phyloP scores from a whole-genome alignment of 805 yeast species.

The Kodamaea hsintzibuensis region DNA sequence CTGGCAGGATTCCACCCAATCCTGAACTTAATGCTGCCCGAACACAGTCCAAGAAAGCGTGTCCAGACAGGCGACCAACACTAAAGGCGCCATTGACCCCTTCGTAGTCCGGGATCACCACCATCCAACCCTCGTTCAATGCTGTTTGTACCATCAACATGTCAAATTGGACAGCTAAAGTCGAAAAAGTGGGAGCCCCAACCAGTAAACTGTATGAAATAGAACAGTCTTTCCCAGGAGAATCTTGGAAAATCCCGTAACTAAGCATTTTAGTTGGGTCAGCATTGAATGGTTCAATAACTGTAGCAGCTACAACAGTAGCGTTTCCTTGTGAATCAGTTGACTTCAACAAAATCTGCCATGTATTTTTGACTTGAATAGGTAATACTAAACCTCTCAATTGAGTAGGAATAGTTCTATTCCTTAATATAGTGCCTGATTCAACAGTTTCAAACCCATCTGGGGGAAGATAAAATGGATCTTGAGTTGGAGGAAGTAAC shows the following conservation, averaged over 20 bases:
- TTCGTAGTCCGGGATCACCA: slow-evolving; percentile 34
- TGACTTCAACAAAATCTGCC: slow-evolving; percentile 6
- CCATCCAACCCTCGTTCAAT: slow-evolving; percentile 30
- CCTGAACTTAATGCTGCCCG: slow-evolving; percentile 23
- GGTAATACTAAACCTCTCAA: slow-evolving; percentile 14
- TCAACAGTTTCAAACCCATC: slow-evolving; percentile 15
- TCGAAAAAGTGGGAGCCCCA: slow-evolving; percentile 9
- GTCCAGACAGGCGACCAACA: slow-evolving; percentile 31
- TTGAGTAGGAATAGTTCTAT: slow-evolving; percentile 14
- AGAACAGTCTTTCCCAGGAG: slow-evolving; percentile 24
- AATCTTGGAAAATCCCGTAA: slow-evolving; percentile 26
- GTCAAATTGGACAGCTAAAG: slow-evolving; percentile 15
- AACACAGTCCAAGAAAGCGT: slow-evolving; percentile 28
- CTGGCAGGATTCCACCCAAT: slow-evolving; percentile 17
- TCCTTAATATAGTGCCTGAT: slow-evolving; percentile 16
- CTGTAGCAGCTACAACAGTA: slow-evolving; percentile 23
- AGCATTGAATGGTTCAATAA: slow-evolving; percentile 29
- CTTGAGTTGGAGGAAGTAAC: slow-evolving; percentile 6
- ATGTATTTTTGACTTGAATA: slow-evolving; percentile 14
- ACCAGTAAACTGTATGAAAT: slow-evolving; percentile 22
- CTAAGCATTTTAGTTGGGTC: slow-evolving; percentile 21
- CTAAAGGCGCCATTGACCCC: slow-evolving; percentile 30
- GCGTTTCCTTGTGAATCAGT: slow-evolving; percentile 24
- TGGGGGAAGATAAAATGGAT: slow-evolving; percentile 18
- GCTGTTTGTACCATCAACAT: slow-evolving; percentile 12